A percentile compares a stretch with the other conserved stretches of the same genome.
Evolutionary conservation across 2,329 filamentous ascomycete genomes (phyloP).

Genomic region (Fusarium oligoseptatum): DNA sequence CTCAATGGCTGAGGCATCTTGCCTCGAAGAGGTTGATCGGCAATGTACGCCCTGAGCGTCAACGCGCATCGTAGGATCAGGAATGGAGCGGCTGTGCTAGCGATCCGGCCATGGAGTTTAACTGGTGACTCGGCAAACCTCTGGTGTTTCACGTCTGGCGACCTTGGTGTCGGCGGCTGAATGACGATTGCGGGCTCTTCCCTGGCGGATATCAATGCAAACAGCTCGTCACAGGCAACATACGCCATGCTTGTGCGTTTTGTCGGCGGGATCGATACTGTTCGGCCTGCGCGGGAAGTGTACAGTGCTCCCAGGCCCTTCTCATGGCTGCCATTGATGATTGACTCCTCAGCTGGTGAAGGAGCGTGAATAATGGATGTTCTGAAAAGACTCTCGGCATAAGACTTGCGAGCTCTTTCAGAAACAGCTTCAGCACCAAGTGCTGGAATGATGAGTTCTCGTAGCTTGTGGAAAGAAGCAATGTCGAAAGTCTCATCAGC

Average conservation of each 20-base stretch:
- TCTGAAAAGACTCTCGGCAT: conserved; percentile 81
- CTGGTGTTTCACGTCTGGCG: conserved; percentile 49
- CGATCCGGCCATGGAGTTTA: conserved; percentile 69
- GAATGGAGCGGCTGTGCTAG: conserved; percentile 82
- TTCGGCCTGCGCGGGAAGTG: conserved; percentile 76
- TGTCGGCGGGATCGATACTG: conserved; percentile 75
- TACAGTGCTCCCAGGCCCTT: conserved; percentile 72
- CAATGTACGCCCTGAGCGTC: conserved; percentile 85
- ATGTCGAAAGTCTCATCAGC: conserved; percentile 88
- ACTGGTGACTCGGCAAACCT: conserved; percentile 39
- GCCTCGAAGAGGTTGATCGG: conserved; percentile 90
- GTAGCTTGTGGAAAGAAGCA: conserved; percentile 75
- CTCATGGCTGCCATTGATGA: conserved; percentile 61
- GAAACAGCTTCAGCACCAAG: conserved; percentile 76
- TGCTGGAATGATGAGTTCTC: conserved; percentile 78
- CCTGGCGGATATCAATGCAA: conserved; percentile 71
- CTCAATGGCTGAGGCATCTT: conserved; percentile 88
- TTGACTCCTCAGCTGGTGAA: conserved; percentile 65
- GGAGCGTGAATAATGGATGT: conserved; percentile 84
- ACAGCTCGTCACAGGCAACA: conserved; percentile 83
- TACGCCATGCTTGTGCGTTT: conserved; percentile 81
- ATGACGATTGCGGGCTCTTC: conserved; percentile 52
- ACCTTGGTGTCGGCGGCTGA: conserved; percentile 61
- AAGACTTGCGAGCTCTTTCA: conserved; percentile 76
- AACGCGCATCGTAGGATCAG: conserved; percentile 86